Evolutionary conservation across 495 filamentous ascomycete genomes (phyloP).

Genomic region (Aspergillus funiculosus): DNA sequence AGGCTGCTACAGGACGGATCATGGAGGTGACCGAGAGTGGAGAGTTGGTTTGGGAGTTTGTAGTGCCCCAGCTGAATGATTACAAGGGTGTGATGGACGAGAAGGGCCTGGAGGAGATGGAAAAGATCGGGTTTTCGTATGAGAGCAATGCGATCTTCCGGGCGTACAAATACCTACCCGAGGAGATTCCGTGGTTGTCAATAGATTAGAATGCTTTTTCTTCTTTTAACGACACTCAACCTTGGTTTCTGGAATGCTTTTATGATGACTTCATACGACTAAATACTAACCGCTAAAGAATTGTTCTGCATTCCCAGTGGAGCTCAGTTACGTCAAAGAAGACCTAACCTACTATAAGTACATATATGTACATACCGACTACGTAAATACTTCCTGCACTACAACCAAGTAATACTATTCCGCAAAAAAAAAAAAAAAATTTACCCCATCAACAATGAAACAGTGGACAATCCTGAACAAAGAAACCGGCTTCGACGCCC

Average conservation of each 20-base stretch:
- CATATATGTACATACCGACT: too few relatives aligned
- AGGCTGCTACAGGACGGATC: conserved; percentile 32
- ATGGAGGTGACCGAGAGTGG: conserved; percentile 33
- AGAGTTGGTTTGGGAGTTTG: conserved; percentile 32
- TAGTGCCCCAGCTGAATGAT: conserved; percentile 28
- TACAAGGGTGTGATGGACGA: conserved; percentile 18
- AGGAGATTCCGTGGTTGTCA: conserved; percentile 33
- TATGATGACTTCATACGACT: too few relatives aligned
- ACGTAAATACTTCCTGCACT: too few relatives aligned
- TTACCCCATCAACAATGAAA: conserved; percentile 52
- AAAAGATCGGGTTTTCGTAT: conserved; percentile 25
- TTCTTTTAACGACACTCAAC: too few relatives aligned
- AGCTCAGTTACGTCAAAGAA: too few relatives aligned
- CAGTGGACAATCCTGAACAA: conserved; percentile 58
- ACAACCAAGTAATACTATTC: too few relatives aligned
- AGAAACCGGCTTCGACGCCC: conserved; percentile 54
- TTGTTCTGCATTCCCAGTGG: too few relatives aligned
- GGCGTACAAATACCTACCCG: conserved; percentile 32
- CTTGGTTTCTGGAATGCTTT: too few relatives aligned
- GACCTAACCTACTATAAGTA: too few relatives aligned
- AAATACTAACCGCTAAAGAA: too few relatives aligned
- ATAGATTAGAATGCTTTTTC: too few relatives aligned
- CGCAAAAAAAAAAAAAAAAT: conserved; percentile 25
- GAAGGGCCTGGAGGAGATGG: conserved; percentile 18
- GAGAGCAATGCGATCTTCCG: conserved; percentile 35